phyloP scores from a whole-genome alignment of 2,329 filamentous ascomycete genomes.

The Pochonia chlamydosporia region DNA sequence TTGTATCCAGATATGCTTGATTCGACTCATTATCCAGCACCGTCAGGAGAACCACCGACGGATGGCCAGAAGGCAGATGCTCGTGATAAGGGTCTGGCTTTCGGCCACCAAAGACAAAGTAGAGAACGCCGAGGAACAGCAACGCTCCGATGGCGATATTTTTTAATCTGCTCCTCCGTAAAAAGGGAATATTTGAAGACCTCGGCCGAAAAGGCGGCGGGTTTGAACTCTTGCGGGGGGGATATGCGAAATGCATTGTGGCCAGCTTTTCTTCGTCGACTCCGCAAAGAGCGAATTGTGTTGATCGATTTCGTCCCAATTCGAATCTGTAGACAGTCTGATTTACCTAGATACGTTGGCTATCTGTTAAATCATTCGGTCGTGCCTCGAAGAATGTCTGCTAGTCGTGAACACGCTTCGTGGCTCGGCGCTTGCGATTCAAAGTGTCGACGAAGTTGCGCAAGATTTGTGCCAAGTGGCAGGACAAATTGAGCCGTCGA shows the following conservation, averaged over 20 bases:
- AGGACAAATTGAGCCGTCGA: background rate
- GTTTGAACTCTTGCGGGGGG: constrained; percentile 76
- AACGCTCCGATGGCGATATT: constrained; percentile 49
- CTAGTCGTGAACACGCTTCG: background rate
- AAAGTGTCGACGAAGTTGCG: background rate
- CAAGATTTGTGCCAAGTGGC: background rate
- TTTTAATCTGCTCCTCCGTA: constrained; percentile 59
- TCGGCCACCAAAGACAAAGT: constrained; percentile 44
- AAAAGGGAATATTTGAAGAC: constrained; percentile 44
- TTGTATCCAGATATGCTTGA: constrained; percentile 61
- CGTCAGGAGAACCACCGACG: constrained; percentile 74
- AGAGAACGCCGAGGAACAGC: constrained; percentile 53
- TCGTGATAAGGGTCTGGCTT: constrained; percentile 25
- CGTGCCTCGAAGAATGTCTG: background rate
- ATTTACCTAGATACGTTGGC: background rate
- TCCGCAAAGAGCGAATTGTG: background rate
- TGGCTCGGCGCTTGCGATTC: background rate
- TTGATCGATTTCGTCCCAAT: background rate
- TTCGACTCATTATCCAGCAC: constrained; percentile 66
- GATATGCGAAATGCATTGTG: constrained; percentile 85
- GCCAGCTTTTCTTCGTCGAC: constrained; percentile 1
- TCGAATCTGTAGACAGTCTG: background rate
- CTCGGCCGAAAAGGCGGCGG: constrained; percentile 64
- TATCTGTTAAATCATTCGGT: background rate
- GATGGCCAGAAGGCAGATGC: constrained; percentile 44